These are phyloP conservation scores for Sistotremastrum suecicum DNA, from an alignment of 768 basidiomycete species.

Conservation along the genomic window DNA sequence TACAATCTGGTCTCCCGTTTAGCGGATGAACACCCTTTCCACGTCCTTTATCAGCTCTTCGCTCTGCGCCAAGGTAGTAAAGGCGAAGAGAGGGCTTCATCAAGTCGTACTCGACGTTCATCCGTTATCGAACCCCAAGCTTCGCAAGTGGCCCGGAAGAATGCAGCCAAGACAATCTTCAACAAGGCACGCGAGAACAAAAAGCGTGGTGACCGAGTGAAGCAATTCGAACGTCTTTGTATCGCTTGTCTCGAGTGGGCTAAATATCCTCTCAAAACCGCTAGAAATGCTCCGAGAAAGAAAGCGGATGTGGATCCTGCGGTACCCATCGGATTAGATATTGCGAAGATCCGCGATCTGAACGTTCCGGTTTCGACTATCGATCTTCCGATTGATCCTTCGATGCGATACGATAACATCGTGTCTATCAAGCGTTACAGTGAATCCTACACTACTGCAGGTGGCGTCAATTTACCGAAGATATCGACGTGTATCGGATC, in stretches of 20 bases:
- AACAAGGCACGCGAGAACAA: constrained; percentile 34
- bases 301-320: constrained; percentile 12
- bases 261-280: constrained; percentile 35
- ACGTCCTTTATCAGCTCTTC: constrained; percentile 81
- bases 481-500: constrained; percentile 56
- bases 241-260: constrained; percentile 64
- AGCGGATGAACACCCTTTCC: constrained; percentile 86
- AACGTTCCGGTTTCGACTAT: constrained; percentile 77
- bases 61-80: constrained; percentile 36
- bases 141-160: constrained; percentile 11
- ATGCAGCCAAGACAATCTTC: constrained; percentile 53
- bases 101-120: constrained; percentile 3
- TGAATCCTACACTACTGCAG: constrained; percentile 42
- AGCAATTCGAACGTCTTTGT: constrained; percentile 45
- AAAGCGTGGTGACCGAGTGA: constrained; percentile 23
- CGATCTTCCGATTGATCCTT: constrained; percentile 53
- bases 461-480: constrained; percentile 77
- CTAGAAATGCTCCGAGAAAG: constrained; percentile 10
- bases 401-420: constrained; percentile 51
- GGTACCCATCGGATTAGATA: constrained; percentile 32
- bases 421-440: constrained; percentile 59
- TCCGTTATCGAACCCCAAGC: constrained; percentile 8
- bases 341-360: constrained; percentile 37
- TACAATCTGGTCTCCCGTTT: constrained; percentile 56
- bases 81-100: background rate